These are phyloP conservation scores for Spongospora subterranea DNA, from an alignment of 208 protist genomes.

Conservation along the genomic window DNA sequence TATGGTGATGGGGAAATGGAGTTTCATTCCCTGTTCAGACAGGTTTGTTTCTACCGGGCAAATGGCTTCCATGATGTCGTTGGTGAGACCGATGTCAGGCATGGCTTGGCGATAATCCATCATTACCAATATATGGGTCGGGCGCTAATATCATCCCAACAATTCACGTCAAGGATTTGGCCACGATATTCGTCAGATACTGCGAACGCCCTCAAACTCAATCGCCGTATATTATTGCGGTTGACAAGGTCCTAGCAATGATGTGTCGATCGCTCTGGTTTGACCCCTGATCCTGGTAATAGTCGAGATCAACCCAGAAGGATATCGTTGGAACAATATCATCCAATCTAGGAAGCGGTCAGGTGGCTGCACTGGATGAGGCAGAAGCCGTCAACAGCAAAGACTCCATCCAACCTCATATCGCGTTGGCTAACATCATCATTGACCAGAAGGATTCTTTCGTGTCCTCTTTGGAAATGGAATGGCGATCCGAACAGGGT, in stretches of 20 bases:
- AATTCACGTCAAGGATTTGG: conserved; percentile 3
- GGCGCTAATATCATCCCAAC: not conserved
- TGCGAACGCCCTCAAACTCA: not conserved
- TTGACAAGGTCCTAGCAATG: not conserved
- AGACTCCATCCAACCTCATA: not conserved
- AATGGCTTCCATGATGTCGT: not conserved
- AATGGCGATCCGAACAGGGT: conserved; percentile 41
- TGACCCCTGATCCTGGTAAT: not conserved
- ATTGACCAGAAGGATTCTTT: not conserved
- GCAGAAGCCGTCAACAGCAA: not conserved
- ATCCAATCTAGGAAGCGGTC: not conserved
- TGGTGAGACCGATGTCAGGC: not conserved
- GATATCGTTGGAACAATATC: not conserved
- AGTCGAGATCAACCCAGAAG: not conserved
- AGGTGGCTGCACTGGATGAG: not conserved
- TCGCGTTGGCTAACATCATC: not conserved
- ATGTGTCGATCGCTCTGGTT: not conserved
- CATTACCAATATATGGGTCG: not conserved
- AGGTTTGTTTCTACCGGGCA: not conserved
- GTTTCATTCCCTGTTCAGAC: not conserved
- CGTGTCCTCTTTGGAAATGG: not conserved
- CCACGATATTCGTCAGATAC: not conserved
- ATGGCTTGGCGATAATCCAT: not conserved
- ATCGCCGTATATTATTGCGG: not conserved
- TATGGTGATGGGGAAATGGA: conserved; percentile 8